phyloP scores from a whole-genome alignment of 495 filamentous ascomycete species.

The Talaromyces nanjingensis region DNA sequence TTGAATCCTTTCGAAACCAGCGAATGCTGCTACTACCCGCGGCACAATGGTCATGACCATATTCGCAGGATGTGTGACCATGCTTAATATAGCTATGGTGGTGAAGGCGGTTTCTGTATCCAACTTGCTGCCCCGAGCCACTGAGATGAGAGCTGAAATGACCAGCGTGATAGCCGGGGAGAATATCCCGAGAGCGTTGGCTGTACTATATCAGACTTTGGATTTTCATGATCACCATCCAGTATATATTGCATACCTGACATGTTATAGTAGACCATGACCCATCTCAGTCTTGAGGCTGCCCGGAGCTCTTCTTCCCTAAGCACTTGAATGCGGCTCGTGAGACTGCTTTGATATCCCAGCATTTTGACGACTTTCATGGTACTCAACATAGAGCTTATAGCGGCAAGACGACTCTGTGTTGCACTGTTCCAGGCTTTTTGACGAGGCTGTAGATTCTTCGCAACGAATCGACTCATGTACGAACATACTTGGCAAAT shows the following conservation, averaged over 20 bases:
- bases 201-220: constrained; percentile 12
- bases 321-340: constrained; percentile 28
- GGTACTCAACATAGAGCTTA: constrained; percentile 34
- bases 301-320: constrained; percentile 36
- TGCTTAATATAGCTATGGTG: constrained; percentile 41
- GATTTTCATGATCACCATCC: not conserved
- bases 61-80: constrained; percentile 37
- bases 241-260: constrained; percentile 21
- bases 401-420: constrained; percentile 41
- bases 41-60: constrained; percentile 35
- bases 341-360: constrained; percentile 31
- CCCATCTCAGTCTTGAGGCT: constrained; percentile 34
- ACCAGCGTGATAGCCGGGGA: constrained; percentile 29
- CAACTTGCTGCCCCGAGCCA: constrained; percentile 29
- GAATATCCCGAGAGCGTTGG: constrained; percentile 23
- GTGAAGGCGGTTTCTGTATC: constrained; percentile 42
- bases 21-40: constrained; percentile 31
- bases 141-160: constrained; percentile 30
- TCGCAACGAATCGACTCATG: constrained; percentile 19
- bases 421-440: constrained; percentile 44
- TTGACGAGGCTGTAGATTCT: constrained; percentile 21
- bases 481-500: constrained; percentile 10
- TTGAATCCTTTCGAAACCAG: constrained; percentile 47
- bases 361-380: constrained; percentile 54
- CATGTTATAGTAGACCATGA: constrained; percentile 34